Percentiles rank a stretch among this genome's conserved stretches.
These are phyloP conservation scores for Boletus pseudo-olivaceus DNA, from an alignment of 768 basidiomycete species.

Conservation along the genomic window DNA sequence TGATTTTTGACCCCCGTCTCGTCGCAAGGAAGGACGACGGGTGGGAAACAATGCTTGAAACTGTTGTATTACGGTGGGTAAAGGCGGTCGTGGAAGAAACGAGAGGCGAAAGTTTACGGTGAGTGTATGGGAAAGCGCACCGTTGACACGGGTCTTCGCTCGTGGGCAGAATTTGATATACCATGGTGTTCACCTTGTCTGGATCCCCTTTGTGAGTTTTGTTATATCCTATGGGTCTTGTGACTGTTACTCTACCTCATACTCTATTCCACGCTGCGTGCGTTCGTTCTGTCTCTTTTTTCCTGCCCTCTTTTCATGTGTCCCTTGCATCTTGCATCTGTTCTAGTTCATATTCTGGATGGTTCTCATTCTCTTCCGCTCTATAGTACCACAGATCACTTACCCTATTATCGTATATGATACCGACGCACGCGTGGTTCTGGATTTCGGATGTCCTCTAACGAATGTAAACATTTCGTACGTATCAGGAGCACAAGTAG, in stretches of 20 bases:
- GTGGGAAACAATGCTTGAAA: slow-evolving; percentile 80
- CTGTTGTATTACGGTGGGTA: slow-evolving; percentile 62
- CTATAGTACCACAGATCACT: slow-evolving; percentile 15
- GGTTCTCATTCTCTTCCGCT: neutral
- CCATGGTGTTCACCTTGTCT: neutral
- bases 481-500: slow-evolving; percentile 5
- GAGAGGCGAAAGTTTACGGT: slow-evolving; percentile 37
- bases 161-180: neutral
- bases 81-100: slow-evolving; percentile 64
- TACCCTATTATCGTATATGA: slow-evolving; percentile 16
- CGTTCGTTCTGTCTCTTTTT: neutral
- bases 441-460: neutral
- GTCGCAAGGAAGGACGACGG: slow-evolving; percentile 73
- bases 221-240: neutral
- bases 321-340: neutral
- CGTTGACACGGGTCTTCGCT: neutral
- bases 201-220: slow-evolving; percentile 4
- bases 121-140: slow-evolving; percentile 1
- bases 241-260: slow-evolving; percentile 9
- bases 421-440: slow-evolving; percentile 3
- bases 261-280: slow-evolving; percentile 9
- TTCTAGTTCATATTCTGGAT: slow-evolving; percentile 3
- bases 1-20: slow-evolving; percentile 68
- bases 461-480: slow-evolving; percentile 1
- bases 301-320: neutral